Conservation (phyloP, 345 rosid species). For the Camelina neglecta region DNA sequence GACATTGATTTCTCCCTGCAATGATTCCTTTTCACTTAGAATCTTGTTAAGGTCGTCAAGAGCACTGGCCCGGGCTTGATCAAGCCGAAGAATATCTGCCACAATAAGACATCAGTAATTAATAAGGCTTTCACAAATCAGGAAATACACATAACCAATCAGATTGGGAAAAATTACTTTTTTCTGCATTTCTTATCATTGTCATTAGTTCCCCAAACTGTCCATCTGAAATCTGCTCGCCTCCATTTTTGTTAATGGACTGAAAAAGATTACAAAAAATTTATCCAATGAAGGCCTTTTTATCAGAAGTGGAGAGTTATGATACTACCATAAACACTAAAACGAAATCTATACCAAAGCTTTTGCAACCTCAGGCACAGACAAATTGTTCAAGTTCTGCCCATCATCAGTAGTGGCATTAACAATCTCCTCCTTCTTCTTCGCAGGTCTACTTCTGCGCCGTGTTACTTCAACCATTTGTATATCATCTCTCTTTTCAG, state of each 20-base stretch:
- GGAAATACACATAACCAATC: conserved; percentile 16
- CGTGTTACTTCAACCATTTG: conserved; percentile 27
- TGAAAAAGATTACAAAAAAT: conserved; percentile 41
- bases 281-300: background rate
- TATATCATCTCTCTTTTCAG: conserved; percentile 32
- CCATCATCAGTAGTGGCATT: conserved; percentile 11
- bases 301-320: background rate
- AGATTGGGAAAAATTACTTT: conserved; percentile 52
- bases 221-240: conserved; percentile 51
- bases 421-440: conserved; percentile 32
- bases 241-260: conserved; percentile 57
- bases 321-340: background rate
- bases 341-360: conserved; percentile 52
- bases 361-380: conserved; percentile 52
- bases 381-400: conserved; percentile 38
- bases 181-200: conserved; percentile 87
- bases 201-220: conserved; percentile 68
- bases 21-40: conserved; percentile 71
- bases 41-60: conserved; percentile 71
- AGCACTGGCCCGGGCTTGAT: conserved; percentile 77
- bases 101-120: conserved; percentile 25
- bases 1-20: conserved; percentile 73
- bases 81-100: conserved; percentile 82
- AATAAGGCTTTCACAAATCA: background rate
- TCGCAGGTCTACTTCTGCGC: conserved; percentile 6